Base-by-base conservation (phyloP, 345 rosid species). In the Murraya koenigii region DNA sequence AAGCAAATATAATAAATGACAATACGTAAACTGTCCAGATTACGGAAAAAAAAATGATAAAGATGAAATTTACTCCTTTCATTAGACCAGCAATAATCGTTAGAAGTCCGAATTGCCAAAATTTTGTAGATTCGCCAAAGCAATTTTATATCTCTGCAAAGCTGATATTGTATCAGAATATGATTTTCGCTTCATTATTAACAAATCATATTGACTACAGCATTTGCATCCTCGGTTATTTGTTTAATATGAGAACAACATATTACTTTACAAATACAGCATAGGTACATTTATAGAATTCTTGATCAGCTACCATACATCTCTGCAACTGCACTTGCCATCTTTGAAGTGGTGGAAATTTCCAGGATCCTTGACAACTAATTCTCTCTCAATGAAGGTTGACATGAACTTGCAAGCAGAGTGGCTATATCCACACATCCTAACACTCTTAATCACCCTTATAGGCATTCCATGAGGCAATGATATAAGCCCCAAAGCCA, bases 351-450 rank as follows among this genome's bases (percentile, higher is more conserved):
- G 83, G 55, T 80, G 79, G 60, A 80, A 76, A 58, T 61, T 76
- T 76, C 76, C 70, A 13, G 33, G 72, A 49, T 80, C 83, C 33
- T 75, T 76, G 36, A 76, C 76, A 44, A 75, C 77, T 78, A 75
- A 44, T 64, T 75, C 79, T 52, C 74, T 69, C 28, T 66, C 80
- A 4, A 71, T 59, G 54, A 81, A 77, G 17, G 75, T 72, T 61
- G 84, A 81, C 69, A 81, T 77, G 66, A 81, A 81, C 78, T 77
- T 77, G 78, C 80, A 67, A 33, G 78, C 78, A 28, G 69, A 60
- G 64, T 81, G 80, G 62, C 78, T 67, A 72, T 26, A 5, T 19
- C 80, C 84, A 52, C 80, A 71, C 72, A 80, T 80, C 67, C 76
- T 61, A 52, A 38, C 76, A 76, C 68, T 80, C 71, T 76, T 80